phyloP scores from a whole-genome alignment of 768 basidiomycete species.

The Lentinula raphanica region DNA sequence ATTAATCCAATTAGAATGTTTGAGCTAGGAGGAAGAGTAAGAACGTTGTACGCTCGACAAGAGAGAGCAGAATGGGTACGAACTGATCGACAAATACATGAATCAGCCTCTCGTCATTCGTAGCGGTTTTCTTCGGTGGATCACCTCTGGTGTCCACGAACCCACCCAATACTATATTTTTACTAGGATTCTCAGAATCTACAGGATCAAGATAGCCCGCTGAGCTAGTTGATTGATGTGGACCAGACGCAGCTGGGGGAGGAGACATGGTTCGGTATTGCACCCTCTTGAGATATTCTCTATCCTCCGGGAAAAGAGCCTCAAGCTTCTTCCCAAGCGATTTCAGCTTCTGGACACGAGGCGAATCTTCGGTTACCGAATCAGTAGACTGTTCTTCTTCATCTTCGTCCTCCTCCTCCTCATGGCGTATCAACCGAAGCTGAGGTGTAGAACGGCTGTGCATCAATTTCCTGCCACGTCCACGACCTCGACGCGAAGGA shows the following conservation, averaged over 20 bases:
- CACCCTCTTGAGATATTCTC: constrained; percentile 9
- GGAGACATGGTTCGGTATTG: constrained; percentile 6
- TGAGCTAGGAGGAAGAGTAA: constrained; percentile 45
- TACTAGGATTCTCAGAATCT: neutral
- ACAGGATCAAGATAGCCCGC: constrained; percentile 8
- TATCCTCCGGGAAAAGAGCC: constrained; percentile 18
- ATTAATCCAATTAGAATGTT: constrained; percentile 84
- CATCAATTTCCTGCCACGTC: neutral
- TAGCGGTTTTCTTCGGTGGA: constrained; percentile 11
- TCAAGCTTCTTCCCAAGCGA: constrained; percentile 16
- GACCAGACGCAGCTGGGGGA: constrained; percentile 5
- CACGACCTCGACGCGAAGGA: constrained; percentile 6
- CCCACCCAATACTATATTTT: constrained; percentile 9
- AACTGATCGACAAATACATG: constrained; percentile 44
- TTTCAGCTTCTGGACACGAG: constrained; percentile 17
- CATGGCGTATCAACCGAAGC: constrained; percentile 11
- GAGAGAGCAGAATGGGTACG: constrained; percentile 13
- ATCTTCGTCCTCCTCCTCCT: constrained; percentile 9
- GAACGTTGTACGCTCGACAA: neutral
- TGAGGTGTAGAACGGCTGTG: constrained; percentile 16
- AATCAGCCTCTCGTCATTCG: constrained; percentile 20
- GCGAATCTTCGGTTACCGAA: constrained; percentile 12
- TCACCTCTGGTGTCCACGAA: constrained; percentile 21
- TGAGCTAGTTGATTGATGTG: constrained; percentile 7
- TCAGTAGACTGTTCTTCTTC: constrained; percentile 4